These are phyloP conservation scores for Cystobasidium slooffiae DNA, from an alignment of 1,284 basidiomycete genomes.

Conservation along the genomic window DNA sequence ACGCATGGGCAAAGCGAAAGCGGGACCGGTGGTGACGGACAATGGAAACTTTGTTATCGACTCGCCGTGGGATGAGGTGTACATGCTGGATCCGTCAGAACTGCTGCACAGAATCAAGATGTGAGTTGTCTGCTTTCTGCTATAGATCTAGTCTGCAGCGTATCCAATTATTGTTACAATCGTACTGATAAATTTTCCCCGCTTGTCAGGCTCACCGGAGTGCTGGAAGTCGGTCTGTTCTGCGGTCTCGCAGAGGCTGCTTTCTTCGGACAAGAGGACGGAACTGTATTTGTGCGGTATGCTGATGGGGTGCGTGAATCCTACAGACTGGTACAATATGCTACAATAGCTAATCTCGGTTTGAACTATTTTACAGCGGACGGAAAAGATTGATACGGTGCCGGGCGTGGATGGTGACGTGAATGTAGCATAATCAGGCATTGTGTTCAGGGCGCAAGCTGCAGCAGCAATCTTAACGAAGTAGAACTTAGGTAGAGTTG, in stretches of 20 bases:
- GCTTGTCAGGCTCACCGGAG: slow-evolving; percentile 82
- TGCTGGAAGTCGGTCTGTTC: slow-evolving; percentile 96
- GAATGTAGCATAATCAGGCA: not conserved
- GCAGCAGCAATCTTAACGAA: no score
- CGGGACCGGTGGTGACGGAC: slow-evolving; percentile 31
- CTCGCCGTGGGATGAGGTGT: slow-evolving; percentile 74
- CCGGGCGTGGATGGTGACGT: slow-evolving; percentile 22
- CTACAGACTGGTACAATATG: not conserved
- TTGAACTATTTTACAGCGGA: slow-evolving; percentile 11
- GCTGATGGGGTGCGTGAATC: slow-evolving; percentile 25
- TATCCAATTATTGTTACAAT: no score
- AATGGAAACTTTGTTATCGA: slow-evolving; percentile 85
- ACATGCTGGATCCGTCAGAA: slow-evolving; percentile 71
- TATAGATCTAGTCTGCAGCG: no score
- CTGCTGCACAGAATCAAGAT: slow-evolving; percentile 54
- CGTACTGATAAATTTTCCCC: not conserved
- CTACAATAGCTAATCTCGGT: not conserved
- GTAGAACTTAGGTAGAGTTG: no score
- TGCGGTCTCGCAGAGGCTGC: slow-evolving; percentile 91
- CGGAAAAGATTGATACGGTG: slow-evolving; percentile 22
- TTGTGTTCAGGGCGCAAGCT: no score
- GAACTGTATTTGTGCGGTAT: slow-evolving; percentile 37
- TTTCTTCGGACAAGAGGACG: slow-evolving; percentile 75
- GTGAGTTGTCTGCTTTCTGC: slow-evolving; percentile 39
- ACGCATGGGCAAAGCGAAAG: slow-evolving; percentile 66